These are phyloP conservation scores for Neostapfia colusana DNA, from an alignment of 176 grass and related monocot species.

Conservation along the genomic window DNA sequence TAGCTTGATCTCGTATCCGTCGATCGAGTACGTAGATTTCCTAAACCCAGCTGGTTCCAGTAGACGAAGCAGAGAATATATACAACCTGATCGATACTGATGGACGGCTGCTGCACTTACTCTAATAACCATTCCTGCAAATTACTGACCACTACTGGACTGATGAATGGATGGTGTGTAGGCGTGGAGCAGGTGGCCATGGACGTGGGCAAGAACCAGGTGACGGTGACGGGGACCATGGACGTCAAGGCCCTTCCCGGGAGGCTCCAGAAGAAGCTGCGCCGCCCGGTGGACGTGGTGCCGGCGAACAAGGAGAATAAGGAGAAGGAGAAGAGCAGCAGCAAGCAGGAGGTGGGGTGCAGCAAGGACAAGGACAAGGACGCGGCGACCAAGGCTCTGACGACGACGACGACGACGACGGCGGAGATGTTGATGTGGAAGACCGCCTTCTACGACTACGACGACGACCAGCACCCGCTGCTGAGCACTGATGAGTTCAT, in stretches of 20 bases:
- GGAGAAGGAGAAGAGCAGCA: conserved; percentile 34
- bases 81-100: too few species aligned
- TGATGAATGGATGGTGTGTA: neutral
- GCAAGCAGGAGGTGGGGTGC: neutral
- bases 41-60: too few species aligned
- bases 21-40: too few species aligned
- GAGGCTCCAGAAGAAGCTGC: conserved; percentile 50
- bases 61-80: too few species aligned
- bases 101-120: neutral
- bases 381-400: conserved; percentile 27
- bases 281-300: conserved; percentile 51
- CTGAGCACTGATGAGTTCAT: conserved; percentile 52
- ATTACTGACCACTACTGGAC: neutral
- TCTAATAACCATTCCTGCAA: too few species aligned
- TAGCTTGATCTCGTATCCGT: too few species aligned
- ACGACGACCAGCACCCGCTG: conserved; percentile 48
- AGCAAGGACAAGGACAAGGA: conserved; percentile 12
- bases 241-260: conserved; percentile 57
- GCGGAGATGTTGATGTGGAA: conserved; percentile 37
- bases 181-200: conserved; percentile 64
- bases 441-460: conserved; percentile 48
- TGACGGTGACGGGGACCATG: conserved; percentile 80
- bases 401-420: conserved; percentile 39
- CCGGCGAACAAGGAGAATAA: conserved; percentile 30
- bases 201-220: conserved; percentile 58